Conservation (phyloP, 257 asterid species). For the Solanum sitiens region DNA sequence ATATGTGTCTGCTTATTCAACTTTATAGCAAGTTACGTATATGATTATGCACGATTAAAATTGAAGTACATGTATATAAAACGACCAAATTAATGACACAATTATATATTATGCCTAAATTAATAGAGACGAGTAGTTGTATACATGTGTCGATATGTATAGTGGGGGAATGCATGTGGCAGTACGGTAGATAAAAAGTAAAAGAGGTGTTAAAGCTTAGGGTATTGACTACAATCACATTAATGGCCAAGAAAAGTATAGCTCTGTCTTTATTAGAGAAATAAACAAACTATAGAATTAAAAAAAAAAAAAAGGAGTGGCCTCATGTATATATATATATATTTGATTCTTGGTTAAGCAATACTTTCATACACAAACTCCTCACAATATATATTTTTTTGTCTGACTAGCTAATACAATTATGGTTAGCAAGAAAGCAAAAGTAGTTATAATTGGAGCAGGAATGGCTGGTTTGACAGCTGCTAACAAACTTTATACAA, state of each 20-base stretch:
- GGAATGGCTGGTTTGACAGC: slow-evolving; percentile 96
- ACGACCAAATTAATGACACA: neutral
- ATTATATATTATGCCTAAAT: too few relatives aligned
- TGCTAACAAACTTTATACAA: slow-evolving; percentile 59
- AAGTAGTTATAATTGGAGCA: slow-evolving; percentile 81
- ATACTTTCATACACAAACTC: slow-evolving; percentile 3
- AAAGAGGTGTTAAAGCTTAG: neutral
- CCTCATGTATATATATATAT: slow-evolving; percentile 12
- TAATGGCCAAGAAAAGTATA: slow-evolving; percentile 11
- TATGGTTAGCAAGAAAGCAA: slow-evolving; percentile 53
- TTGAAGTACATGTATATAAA: neutral
- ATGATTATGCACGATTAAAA: too few relatives aligned
- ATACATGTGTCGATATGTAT: neutral
- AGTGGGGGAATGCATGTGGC: neutral
- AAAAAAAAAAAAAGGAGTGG: neutral
- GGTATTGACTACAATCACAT: neutral
- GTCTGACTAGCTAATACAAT: neutral
- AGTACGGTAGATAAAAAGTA: neutral
- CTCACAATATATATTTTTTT: neutral
- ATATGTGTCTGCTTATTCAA: neutral
- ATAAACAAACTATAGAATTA: neutral
- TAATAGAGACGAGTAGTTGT: neutral
- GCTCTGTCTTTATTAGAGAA: slow-evolving; percentile 18
- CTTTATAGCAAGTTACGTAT: neutral
- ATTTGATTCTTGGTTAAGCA: slow-evolving; percentile 5